Base-by-base conservation (phyloP, 352 stramenopile genomes). In the Pythium vanterpoolii region DNA sequence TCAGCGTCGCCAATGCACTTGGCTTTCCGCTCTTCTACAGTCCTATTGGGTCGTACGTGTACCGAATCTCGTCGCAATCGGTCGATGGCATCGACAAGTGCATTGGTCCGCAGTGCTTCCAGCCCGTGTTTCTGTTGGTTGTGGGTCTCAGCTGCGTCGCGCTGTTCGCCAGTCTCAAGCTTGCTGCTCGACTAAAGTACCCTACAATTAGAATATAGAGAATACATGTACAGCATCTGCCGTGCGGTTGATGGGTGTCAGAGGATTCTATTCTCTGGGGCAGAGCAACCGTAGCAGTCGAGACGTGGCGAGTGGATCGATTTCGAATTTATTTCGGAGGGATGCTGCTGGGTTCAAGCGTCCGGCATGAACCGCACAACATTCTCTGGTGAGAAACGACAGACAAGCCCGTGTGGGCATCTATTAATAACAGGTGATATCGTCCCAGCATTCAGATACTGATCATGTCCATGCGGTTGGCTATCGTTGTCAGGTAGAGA, bases 11-110 rank as follows among this genome's bases (percentile, higher is more conserved):
- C 30, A 93, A 90, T 50, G 78, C 77, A 0, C 36, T 90, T 18
- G 80, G 80, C 3, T 93, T 89, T 64, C 83, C 83, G 19, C 55
- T 93, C 3, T 84, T 93, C 58, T 86, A 74, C 66, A 87, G 74
- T 34, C 83, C 83, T 7, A 62, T 93, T 13, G 72, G 76, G 16
- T 87, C 83, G 33, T 77, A 81, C 56, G 52, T 87, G 1, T 90
- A 93, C 46, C 68, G 66, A 33, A 26, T 66, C 40, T 45, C 48
- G 40, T 65, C 76, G 11, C 45, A 64, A 23, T 47, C 53, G 1
- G 58, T 76, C 18, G 69, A 82, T 19, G 74, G 74, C 30, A 60
- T 73, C 31, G 64, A 74, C 33, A 86, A 83, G 38, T 92, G 83
- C 64, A 50, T 85, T 7, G 78, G 80, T 4, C 46, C 48, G 6